Evolutionary conservation across 23 red algal genomes (phyloP).

Genomic region (Agarophyton chilense): DNA sequence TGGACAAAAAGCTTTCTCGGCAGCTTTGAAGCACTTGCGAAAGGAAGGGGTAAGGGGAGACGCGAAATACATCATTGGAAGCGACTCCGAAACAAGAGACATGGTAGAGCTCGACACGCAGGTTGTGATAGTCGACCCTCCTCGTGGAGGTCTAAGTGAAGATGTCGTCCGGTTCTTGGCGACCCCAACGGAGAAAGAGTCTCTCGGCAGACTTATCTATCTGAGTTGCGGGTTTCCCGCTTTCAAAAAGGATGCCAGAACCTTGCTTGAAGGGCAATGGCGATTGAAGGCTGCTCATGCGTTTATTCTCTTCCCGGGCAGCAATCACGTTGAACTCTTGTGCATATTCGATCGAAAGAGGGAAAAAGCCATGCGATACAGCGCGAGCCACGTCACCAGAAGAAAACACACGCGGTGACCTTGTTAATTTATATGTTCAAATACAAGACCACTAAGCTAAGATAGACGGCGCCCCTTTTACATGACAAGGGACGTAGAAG

Average conservation of each 20-base stretch:
- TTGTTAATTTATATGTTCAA: neutral
- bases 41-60: constrained; percentile 12
- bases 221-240: constrained; percentile 72
- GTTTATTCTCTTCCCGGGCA: constrained; percentile 60
- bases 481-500: neutral
- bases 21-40: neutral
- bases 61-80: constrained; percentile 50
- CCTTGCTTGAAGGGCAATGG: constrained; percentile 49
- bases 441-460: neutral
- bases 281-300: constrained; percentile 20
- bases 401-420: constrained; percentile 1
- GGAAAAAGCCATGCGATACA: neutral
- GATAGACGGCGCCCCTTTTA: constrained; percentile 6
- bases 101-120: constrained; percentile 44
- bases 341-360: constrained; percentile 46
- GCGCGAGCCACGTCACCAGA: neutral
- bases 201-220: constrained; percentile 72
- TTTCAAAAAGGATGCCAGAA: constrained; percentile 65
- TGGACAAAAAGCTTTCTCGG: constrained; percentile 54
- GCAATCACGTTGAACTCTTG: constrained; percentile 55
- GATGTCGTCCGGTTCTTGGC: constrained; percentile 61
- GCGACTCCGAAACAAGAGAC: constrained; percentile 45
- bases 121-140: constrained; percentile 83
- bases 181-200: neutral
- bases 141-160: constrained; percentile 69